These are phyloP conservation scores for Xanthoconium stramineum DNA, from an alignment of 768 basidiomycete species.

Conservation along the genomic window DNA sequence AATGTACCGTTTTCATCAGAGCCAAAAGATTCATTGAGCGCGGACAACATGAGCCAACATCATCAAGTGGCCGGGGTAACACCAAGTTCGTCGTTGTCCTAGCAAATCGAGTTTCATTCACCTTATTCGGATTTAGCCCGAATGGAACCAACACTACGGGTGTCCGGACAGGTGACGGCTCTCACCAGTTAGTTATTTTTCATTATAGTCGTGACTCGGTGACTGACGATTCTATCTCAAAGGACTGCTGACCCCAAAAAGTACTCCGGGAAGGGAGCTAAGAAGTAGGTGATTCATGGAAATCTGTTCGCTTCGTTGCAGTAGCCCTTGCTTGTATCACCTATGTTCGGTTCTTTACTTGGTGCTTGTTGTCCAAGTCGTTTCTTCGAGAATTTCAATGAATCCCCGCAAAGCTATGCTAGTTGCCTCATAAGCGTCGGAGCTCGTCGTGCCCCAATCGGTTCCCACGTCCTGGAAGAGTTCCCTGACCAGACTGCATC, in stretches of 20 bases:
- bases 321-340: not conserved
- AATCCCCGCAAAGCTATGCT: not conserved
- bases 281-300: not conserved
- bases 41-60: accelerated
- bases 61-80: not conserved
- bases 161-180: not conserved
- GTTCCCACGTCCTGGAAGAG: no score
- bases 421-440: not conserved
- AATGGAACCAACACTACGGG: not conserved
- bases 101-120: not conserved
- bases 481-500: no score
- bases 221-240: not conserved
- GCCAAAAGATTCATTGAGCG: constrained; percentile 2
- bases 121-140: not conserved
- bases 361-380: not conserved
- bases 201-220: not conserved
- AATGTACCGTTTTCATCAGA: not conserved
- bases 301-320: not conserved
- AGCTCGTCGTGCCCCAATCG: no score
- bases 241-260: not conserved
- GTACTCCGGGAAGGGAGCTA: not conserved
- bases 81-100: not conserved
- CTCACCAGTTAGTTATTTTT: constrained; percentile 4
- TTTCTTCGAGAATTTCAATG: not conserved
- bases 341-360: not conserved